A percentile compares a stretch with the other conserved stretches of the same genome.
These are phyloP conservation scores for Actinomortierella ambigua DNA, from an alignment of 371 early-diverging fungal species.

Conservation along the genomic window DNA sequence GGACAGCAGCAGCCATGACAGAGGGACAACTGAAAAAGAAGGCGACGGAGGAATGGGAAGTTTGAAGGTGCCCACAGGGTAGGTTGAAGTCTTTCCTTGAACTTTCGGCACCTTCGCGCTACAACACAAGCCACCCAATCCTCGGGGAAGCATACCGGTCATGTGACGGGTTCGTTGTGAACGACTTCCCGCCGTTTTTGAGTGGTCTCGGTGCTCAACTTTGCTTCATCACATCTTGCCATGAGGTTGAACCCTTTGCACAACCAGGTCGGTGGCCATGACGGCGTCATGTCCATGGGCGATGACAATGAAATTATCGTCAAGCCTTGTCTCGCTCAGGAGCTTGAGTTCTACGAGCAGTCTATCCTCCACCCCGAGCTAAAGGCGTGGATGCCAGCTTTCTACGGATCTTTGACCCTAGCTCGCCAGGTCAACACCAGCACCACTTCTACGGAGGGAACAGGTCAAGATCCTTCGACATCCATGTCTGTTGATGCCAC, in stretches of 20 bases:
- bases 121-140: too few species aligned
- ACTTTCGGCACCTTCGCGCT: too few species aligned
- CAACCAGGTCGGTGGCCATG: conserved; percentile 77
- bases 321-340: conserved; percentile 64
- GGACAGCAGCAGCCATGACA: conserved; percentile 40
- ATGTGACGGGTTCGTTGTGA: too few species aligned
- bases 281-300: conserved; percentile 56
- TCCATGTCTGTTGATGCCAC: background rate
- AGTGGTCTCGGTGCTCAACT: too few species aligned
- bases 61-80: background rate
- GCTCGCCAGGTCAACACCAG: conserved; percentile 30
- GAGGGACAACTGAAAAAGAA: background rate
- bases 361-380: conserved; percentile 58
- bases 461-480: background rate
- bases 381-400: conserved; percentile 67
- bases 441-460: background rate
- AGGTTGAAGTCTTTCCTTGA: conserved; percentile 1
- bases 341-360: conserved; percentile 70
- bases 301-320: conserved; percentile 62
- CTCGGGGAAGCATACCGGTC: too few species aligned
- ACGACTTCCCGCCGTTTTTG: too few species aligned
- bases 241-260: conserved; percentile 43
- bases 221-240: too few species aligned
- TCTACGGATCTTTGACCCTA: conserved; percentile 63
- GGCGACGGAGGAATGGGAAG: background rate